phyloP scores from a whole-genome alignment of 371 early-diverging fungal genomes.

The Rozella allomycis region DNA sequence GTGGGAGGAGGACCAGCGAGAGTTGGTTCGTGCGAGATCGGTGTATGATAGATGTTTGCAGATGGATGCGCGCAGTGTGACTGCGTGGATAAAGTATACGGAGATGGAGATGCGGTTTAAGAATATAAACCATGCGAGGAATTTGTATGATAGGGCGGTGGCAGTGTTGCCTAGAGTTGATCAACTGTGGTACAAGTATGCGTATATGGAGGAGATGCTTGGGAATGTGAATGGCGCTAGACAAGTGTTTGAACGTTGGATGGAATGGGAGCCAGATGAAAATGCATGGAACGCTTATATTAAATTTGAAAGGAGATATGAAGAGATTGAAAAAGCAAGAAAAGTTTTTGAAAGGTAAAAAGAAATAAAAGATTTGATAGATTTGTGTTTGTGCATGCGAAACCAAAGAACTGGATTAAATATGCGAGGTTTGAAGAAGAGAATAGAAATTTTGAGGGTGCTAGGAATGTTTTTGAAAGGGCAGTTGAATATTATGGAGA shows the following conservation, averaged over 20 bases:
- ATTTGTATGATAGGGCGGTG: slow-evolving; percentile 75
- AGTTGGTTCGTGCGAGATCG: slow-evolving; percentile 61
- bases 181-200: slow-evolving; percentile 92
- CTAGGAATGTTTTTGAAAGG: slow-evolving; percentile 54
- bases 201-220: slow-evolving; percentile 87
- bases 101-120: slow-evolving; percentile 92
- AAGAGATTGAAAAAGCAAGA: slow-evolving; percentile 29
- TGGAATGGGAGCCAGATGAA: slow-evolving; percentile 88
- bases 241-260: slow-evolving; percentile 91
- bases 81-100: slow-evolving; percentile 73
- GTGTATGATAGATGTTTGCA: slow-evolving; percentile 80
- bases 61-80: slow-evolving; percentile 57
- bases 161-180: slow-evolving; percentile 75
- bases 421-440: slow-evolving; percentile 88
- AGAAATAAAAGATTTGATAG: slow-evolving; percentile 60
- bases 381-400: slow-evolving; percentile 68
- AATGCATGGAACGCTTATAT: slow-evolving; percentile 83
- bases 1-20: slow-evolving; percentile 81
- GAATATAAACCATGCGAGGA: slow-evolving; percentile 75
- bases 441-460: slow-evolving; percentile 40
- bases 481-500: slow-evolving; percentile 75
- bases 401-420: slow-evolving; percentile 84
- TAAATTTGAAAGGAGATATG: slow-evolving; percentile 62
- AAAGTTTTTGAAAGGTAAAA: slow-evolving; percentile 53
- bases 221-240: slow-evolving; percentile 73